A percentile compares a stretch with the other conserved stretches of the same genome.
These are phyloP conservation scores for Salvia miltiorrhiza DNA, from an alignment of 257 asterid species.

Conservation along the genomic window DNA sequence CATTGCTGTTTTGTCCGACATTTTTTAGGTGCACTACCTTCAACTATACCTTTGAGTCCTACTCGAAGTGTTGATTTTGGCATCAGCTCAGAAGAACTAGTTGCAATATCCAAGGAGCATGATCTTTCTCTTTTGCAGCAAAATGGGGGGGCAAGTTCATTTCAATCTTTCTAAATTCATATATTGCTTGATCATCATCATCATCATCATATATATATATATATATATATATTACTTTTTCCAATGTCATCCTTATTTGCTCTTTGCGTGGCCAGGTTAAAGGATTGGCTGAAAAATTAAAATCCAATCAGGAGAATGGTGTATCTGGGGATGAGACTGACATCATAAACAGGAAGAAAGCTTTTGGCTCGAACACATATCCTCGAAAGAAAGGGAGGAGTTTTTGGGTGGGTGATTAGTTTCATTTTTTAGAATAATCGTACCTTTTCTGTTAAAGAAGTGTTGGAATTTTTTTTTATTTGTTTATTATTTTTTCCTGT, in stretches of 20 bases:
- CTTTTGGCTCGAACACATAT: slow-evolving; percentile 85
- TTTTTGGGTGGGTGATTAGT: slow-evolving; percentile 56
- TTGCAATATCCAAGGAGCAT: slow-evolving; percentile 58
- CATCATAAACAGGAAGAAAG: slow-evolving; percentile 49
- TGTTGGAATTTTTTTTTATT: slow-evolving; percentile 5
- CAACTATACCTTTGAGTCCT: slow-evolving; percentile 33
- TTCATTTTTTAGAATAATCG: not conserved
- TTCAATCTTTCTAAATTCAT: not conserved
- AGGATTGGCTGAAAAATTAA: slow-evolving; percentile 64
- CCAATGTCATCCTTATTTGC: not conserved
- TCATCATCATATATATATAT: too few relatives aligned
- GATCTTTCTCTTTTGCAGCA: slow-evolving; percentile 50
- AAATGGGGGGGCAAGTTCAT: slow-evolving; percentile 73
- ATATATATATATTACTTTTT: not conserved
- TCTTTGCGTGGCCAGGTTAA: slow-evolving; percentile 39
- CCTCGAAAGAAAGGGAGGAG: slow-evolving; percentile 82
- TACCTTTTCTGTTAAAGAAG: not conserved
- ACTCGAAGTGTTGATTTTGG: slow-evolving; percentile 52
- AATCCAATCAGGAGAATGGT: slow-evolving; percentile 63
- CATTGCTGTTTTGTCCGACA: slow-evolving; percentile 18
- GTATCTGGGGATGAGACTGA: slow-evolving; percentile 67
- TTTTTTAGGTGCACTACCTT: slow-evolving; percentile 45
- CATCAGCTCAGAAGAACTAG: slow-evolving; percentile 64
- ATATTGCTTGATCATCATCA: not conserved
- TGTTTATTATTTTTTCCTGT: not conserved